phyloP scores from a whole-genome alignment of 257 asterid species.

The Primulina huaijiensis region DNA sequence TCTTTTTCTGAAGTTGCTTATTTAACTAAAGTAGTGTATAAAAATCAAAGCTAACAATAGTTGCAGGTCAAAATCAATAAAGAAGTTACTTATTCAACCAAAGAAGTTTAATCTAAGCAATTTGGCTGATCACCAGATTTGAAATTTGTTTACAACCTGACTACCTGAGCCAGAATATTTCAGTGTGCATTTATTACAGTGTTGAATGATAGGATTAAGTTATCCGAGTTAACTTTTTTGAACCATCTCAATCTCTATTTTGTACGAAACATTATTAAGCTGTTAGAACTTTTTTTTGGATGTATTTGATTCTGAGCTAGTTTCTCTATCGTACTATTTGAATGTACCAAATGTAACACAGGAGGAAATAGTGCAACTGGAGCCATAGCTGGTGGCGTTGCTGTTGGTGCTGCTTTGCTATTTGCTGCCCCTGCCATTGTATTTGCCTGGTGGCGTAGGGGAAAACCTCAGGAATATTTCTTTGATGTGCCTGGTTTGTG shows the following conservation, averaged over 20 bases:
- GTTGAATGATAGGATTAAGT: neutral
- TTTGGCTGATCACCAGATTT: neutral
- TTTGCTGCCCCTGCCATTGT: slow-evolving; percentile 64
- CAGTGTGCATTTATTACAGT: neutral
- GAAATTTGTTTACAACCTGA: neutral
- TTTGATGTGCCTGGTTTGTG: slow-evolving; percentile 55
- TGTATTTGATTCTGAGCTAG: neutral
- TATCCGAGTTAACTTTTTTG: neutral
- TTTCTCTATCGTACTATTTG: neutral
- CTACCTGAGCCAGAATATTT: neutral
- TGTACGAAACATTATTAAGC: neutral
- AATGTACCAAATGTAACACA: slow-evolving; percentile 22
- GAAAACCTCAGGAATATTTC: slow-evolving; percentile 55
- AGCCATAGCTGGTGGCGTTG: slow-evolving; percentile 64
- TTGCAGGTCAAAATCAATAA: neutral
- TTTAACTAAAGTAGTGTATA: neutral
- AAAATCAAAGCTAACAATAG: neutral
- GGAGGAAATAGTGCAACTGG: slow-evolving; percentile 48
- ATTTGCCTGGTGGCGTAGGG: slow-evolving; percentile 65
- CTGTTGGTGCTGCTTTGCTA: slow-evolving; percentile 61
- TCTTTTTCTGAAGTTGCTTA: neutral
- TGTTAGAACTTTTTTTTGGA: neutral
- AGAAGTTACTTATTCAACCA: neutral
- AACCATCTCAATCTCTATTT: neutral
- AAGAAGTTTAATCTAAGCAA: neutral